phyloP scores from a whole-genome alignment of 306 rosid species.

The Quercus rubra region DNA sequence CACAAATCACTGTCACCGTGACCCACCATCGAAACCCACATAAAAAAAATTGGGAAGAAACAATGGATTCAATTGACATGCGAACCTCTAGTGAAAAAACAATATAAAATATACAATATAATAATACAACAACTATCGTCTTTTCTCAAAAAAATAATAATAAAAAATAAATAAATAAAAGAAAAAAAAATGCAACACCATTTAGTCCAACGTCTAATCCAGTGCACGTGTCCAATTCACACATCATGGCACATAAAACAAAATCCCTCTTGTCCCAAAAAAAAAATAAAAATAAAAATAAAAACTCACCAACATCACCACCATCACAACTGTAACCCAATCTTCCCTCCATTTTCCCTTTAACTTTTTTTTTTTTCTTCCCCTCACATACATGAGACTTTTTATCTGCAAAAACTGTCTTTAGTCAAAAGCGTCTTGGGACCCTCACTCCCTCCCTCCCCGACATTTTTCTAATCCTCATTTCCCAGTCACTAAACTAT shows the following conservation, averaged over 20 bases:
- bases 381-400: constrained; percentile 17
- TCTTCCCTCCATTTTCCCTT: constrained; percentile 16
- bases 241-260: constrained; percentile 32
- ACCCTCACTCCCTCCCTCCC: constrained; percentile 28
- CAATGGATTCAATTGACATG: not conserved
- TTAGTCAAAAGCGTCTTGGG: constrained; percentile 80
- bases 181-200: not conserved
- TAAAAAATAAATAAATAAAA: not conserved
- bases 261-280: constrained; percentile 15
- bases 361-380: not conserved
- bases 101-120: not conserved
- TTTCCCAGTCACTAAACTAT: constrained; percentile 35
- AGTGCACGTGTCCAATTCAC: constrained; percentile 15
- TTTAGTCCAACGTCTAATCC: not conserved
- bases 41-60: not conserved
- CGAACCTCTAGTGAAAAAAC: not conserved
- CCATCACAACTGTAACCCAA: constrained; percentile 29
- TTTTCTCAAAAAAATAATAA: not conserved
- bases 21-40: too few relatives aligned
- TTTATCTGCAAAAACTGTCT: constrained; percentile 35
- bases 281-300: not conserved
- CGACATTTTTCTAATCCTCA: constrained; percentile 27
- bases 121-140: too few relatives aligned
- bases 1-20: too few relatives aligned
- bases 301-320: constrained; percentile 16